These are phyloP conservation scores for Trifolium pratense DNA, from an alignment of 306 rosid species.

Conservation along the genomic window DNA sequence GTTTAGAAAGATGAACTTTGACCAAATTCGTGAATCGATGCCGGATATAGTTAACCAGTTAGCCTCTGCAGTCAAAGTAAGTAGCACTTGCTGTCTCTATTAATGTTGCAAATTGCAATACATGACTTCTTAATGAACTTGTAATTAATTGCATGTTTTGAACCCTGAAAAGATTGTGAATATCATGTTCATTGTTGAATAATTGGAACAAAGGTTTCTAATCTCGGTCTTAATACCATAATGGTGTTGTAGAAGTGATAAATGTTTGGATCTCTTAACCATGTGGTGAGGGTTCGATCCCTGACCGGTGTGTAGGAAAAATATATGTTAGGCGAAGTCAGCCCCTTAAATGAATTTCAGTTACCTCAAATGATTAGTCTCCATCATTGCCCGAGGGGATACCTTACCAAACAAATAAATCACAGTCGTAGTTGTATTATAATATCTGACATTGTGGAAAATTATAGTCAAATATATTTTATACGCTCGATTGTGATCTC, in stretches of 20 bases:
- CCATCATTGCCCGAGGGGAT: no score
- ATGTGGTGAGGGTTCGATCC: no score
- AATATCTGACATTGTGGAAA: background rate
- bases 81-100: conserved; percentile 26
- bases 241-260: no score
- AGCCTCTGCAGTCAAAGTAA: conserved; percentile 79
- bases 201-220: background rate
- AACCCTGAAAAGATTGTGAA: background rate
- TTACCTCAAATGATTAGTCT: no score
- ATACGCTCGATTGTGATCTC: no score
- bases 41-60: conserved; percentile 80
- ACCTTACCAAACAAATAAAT: no score
- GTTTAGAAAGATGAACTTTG: conserved; percentile 66
- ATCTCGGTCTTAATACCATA: no score
- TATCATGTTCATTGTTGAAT: background rate
- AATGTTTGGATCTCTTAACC: no score
- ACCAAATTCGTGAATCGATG: conserved; percentile 67
- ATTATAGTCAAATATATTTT: background rate
- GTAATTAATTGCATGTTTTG: conserved; percentile 1
- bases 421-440: no score
- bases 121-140: background rate
- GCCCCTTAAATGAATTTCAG: no score
- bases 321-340: no score
- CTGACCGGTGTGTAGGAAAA: no score
- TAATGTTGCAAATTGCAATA: conserved; percentile 15